Percentiles rank a stretch among this genome's conserved stretches.
These are phyloP conservation scores for Telfairia occidentalis DNA, from an alignment of 331 rosid genomes.

Conservation along the genomic window DNA sequence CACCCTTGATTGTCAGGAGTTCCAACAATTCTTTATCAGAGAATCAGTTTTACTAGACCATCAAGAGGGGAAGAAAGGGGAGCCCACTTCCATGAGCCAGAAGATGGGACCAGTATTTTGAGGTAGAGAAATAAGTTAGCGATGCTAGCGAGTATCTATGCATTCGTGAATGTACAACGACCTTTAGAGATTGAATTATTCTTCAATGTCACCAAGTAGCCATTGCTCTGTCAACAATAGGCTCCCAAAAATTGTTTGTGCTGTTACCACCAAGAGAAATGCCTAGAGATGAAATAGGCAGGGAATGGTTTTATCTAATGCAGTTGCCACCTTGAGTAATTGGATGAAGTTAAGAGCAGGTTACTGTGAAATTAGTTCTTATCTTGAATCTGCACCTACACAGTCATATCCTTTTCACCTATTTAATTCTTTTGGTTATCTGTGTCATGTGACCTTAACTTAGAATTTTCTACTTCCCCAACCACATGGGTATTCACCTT, in stretches of 20 bases:
- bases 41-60: background rate
- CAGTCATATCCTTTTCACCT: background rate
- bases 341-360: background rate
- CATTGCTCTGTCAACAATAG: background rate
- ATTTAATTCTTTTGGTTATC: too few relatives aligned
- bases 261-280: background rate
- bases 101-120: background rate
- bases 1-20: background rate
- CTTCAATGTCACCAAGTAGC: background rate
- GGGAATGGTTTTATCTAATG: background rate
- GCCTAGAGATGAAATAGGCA: background rate
- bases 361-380: background rate
- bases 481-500: background rate
- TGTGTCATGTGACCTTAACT: too few relatives aligned
- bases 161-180: too few relatives aligned
- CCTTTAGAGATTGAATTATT: too few relatives aligned
- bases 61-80: background rate
- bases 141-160: too few relatives aligned
- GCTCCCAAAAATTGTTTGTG: background rate
- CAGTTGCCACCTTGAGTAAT: background rate
- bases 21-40: background rate
- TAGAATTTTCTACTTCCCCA: background rate
- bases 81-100: background rate
- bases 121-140: too few relatives aligned
- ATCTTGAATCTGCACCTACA: background rate